These are phyloP conservation scores for Peziza echinospora DNA, from an alignment of 495 filamentous ascomycete species.

Conservation along the genomic window DNA sequence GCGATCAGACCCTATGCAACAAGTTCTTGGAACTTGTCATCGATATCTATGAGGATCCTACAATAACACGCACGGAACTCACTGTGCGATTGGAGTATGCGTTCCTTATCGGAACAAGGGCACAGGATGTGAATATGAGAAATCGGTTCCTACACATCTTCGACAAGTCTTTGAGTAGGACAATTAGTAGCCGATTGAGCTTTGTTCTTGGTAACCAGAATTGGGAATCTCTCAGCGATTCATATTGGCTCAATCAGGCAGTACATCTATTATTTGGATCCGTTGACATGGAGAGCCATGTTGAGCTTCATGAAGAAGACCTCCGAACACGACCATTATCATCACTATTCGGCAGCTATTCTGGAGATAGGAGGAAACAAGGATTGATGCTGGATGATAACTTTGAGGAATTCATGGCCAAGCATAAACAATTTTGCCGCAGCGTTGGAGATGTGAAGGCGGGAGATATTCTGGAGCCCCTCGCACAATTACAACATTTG, in stretches of 20 bases:
- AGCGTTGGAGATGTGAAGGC: constrained; percentile 67
- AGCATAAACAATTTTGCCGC: constrained; percentile 56
- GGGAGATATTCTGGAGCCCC: constrained; percentile 69
- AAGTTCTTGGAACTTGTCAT: constrained; percentile 92
- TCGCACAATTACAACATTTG: constrained; percentile 86
- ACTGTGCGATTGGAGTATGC: constrained; percentile 94
- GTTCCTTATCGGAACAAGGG: constrained; percentile 85
- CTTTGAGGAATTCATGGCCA: constrained; percentile 55
- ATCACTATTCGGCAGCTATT: constrained; percentile 43
- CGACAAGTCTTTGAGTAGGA: constrained; percentile 69
- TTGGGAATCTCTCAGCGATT: constrained; percentile 86
- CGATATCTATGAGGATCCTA: constrained; percentile 88
- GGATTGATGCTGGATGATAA: constrained; percentile 58
- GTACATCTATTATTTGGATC: constrained; percentile 77
- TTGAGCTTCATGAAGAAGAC: constrained; percentile 61
- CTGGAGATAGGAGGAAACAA: constrained; percentile 48
- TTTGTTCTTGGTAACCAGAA: constrained; percentile 88
- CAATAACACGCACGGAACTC: constrained; percentile 82
- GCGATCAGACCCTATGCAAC: constrained; percentile 60
- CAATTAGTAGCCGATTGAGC: constrained; percentile 60
- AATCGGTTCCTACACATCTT: constrained; percentile 91
- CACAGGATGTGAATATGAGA: constrained; percentile 89
- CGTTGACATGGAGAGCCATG: constrained; percentile 57
- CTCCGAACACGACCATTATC: constrained; percentile 53
- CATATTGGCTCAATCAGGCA: constrained; percentile 90